phyloP scores from a whole-genome alignment of 768 basidiomycete species.

The Sistotremastrum suecicum region DNA sequence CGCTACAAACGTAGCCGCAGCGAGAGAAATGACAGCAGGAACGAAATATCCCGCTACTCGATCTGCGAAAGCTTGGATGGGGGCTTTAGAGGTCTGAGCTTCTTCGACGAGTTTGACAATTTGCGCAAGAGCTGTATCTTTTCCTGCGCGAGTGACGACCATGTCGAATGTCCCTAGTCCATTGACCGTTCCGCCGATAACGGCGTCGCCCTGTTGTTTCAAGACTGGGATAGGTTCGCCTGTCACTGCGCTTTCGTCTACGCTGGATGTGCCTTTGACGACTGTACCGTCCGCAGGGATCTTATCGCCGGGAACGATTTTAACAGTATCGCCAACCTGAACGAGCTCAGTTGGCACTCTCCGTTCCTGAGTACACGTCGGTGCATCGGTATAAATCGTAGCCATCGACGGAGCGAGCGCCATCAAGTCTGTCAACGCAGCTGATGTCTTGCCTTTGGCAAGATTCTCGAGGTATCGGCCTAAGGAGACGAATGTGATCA shows the following conservation, averaged over 20 bases:
- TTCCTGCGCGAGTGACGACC: constrained; percentile 87
- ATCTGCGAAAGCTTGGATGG: constrained; percentile 96
- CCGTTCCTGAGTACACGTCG: constrained; percentile 71
- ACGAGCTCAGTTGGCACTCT: constrained; percentile 89
- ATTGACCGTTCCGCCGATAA: constrained; percentile 96
- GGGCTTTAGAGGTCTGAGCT: constrained; percentile 95
- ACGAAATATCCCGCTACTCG: constrained; percentile 92
- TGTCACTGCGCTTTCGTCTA: constrained; percentile 94
- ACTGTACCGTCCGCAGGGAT: constrained; percentile 93
- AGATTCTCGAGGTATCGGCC: constrained; percentile 93
- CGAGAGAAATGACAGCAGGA: constrained; percentile 75
- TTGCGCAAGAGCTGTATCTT: constrained; percentile 91
- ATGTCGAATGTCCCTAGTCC: constrained; percentile 96
- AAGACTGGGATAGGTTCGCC: constrained; percentile 84
- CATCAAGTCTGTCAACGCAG: constrained; percentile 94
- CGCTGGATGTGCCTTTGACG: constrained; percentile 66
- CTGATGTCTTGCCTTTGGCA: constrained; percentile 94
- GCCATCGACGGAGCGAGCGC: constrained; percentile 90
- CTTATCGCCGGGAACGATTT: constrained; percentile 93
- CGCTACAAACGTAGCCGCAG: constrained; percentile 60
- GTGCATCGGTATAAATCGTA: constrained; percentile 82
- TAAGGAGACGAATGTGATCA: constrained; percentile 92
- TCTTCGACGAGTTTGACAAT: constrained; percentile 96
- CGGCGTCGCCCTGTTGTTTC: constrained; percentile 70
- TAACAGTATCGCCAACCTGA: constrained; percentile 85